These are phyloP conservation scores for Cutaneotrichosporon cyanovorans DNA, from an alignment of 1,284 basidiomycete species.

Conservation along the genomic window DNA sequence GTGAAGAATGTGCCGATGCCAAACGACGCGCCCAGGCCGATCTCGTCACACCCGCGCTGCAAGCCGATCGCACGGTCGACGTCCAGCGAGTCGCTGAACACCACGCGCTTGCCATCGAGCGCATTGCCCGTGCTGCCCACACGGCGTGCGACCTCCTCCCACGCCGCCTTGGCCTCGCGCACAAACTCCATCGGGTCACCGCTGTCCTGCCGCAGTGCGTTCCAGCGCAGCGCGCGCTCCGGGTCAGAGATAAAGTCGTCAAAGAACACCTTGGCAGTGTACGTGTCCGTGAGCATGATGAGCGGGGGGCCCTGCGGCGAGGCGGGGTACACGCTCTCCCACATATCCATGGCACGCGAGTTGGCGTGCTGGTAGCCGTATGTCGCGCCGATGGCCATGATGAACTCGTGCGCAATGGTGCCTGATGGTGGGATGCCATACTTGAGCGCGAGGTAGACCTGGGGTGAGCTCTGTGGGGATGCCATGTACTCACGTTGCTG, in stretches of 20 bases:
- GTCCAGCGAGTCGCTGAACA: conserved; percentile 75
- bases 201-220: conserved; percentile 80
- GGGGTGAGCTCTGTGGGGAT: background rate
- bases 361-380: conserved; percentile 73
- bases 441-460: conserved; percentile 74
- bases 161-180: conserved; percentile 61
- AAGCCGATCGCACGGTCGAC: conserved; percentile 63
- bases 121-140: conserved; percentile 52
- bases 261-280: conserved; percentile 77
- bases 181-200: conserved; percentile 77
- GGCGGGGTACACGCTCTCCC: conserved; percentile 68
- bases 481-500: conserved; percentile 60
- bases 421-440: conserved; percentile 64
- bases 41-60: conserved; percentile 61
- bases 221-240: conserved; percentile 62
- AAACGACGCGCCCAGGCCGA: conserved; percentile 70
- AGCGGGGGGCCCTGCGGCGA: conserved; percentile 50
- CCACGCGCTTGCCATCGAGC: conserved; percentile 57
- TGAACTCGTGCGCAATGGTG: conserved; percentile 92
- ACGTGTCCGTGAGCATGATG: conserved; percentile 85
- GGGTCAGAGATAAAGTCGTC: conserved; percentile 60
- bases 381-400: conserved; percentile 83
- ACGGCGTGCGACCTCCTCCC: conserved; percentile 27
- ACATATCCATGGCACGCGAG: conserved; percentile 64
- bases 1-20: conserved; percentile 87